A percentile compares a stretch with the other conserved stretches of the same genome.
Evolutionary conservation across 306 rosid genomes (phyloP).

Genomic region (Psophocarpus tetragonolobus): DNA sequence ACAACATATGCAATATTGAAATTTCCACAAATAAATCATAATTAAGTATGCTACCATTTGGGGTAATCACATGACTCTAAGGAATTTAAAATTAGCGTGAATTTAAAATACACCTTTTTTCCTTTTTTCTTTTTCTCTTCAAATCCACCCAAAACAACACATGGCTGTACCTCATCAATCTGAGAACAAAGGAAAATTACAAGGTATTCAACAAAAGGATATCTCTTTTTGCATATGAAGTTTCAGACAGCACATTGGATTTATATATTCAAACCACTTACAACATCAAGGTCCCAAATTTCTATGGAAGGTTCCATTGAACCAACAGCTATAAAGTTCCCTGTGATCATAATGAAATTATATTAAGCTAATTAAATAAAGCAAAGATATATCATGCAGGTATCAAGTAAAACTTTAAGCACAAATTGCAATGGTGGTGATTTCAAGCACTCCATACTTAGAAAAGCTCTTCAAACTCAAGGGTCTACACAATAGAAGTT

Average conservation of each 20-base stretch:
- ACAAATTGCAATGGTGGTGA: neutral
- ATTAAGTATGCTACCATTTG: neutral
- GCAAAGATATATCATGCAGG: constrained; percentile 8
- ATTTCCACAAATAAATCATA: constrained; percentile 14
- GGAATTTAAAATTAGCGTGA: constrained; percentile 29
- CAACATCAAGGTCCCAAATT: constrained; percentile 96
- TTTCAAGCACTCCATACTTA: neutral
- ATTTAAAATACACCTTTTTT: constrained; percentile 52
- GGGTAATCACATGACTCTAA: neutral
- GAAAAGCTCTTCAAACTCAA: neutral
- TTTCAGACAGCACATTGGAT: neutral
- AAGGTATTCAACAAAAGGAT: constrained; percentile 3
- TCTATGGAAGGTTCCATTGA: constrained; percentile 89
- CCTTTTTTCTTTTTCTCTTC: constrained; percentile 59
- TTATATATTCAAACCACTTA: constrained; percentile 44
- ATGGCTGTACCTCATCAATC: constrained; percentile 89
- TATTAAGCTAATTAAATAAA: constrained; percentile 13
- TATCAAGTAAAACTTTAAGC: neutral
- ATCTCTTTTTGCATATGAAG: neutral
- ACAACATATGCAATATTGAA: constrained; percentile 15
- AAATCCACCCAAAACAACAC: constrained; percentile 67
- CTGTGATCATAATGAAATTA: constrained; percentile 47
- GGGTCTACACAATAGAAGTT: neutral
- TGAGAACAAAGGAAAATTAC: constrained; percentile 38
- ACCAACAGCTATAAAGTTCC: constrained; percentile 86